A percentile compares a stretch with the other conserved stretches of the same genome.
Conservation (phyloP, 2,329 filamentous ascomycete species). For the Colletotrichum somersetense region DNA sequence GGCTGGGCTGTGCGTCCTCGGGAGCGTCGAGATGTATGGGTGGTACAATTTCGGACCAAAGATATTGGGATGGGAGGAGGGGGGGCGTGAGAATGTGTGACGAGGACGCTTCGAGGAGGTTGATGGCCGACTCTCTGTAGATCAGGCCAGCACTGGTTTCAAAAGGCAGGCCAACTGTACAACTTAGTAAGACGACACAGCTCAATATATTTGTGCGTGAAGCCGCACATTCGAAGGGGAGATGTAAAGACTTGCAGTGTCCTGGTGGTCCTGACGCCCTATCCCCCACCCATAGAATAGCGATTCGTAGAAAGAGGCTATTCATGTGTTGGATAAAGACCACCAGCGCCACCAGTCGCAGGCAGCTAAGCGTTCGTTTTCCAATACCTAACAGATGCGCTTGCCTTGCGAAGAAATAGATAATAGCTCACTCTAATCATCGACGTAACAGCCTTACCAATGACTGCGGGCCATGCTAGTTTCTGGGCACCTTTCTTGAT, state of each 20-base stretch:
- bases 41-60: constrained; percentile 45
- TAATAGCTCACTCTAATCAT: too few relatives aligned
- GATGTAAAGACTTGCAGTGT: too few relatives aligned
- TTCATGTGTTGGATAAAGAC: too few relatives aligned
- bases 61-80: constrained; percentile 41
- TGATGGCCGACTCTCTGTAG: background rate
- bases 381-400: too few relatives aligned
- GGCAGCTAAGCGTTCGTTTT: too few relatives aligned
- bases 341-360: too few relatives aligned
- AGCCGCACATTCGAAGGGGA: too few relatives aligned
- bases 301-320: background rate
- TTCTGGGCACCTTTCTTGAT: too few relatives aligned
- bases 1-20: constrained; percentile 40
- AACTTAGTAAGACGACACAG: background rate
- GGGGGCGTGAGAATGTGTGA: background rate
- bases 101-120: background rate
- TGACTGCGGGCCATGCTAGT: too few relatives aligned
- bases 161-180: background rate
- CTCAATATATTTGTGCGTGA: background rate
- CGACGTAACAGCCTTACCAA: too few relatives aligned
- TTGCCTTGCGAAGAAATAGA: too few relatives aligned
- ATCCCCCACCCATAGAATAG: too few relatives aligned
- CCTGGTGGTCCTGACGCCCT: rapidly evolving
- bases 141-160: background rate
- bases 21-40: constrained; percentile 40